These are phyloP conservation scores for Saitozyma podzolica DNA, from an alignment of 768 basidiomycete species.

Conservation along the genomic window DNA sequence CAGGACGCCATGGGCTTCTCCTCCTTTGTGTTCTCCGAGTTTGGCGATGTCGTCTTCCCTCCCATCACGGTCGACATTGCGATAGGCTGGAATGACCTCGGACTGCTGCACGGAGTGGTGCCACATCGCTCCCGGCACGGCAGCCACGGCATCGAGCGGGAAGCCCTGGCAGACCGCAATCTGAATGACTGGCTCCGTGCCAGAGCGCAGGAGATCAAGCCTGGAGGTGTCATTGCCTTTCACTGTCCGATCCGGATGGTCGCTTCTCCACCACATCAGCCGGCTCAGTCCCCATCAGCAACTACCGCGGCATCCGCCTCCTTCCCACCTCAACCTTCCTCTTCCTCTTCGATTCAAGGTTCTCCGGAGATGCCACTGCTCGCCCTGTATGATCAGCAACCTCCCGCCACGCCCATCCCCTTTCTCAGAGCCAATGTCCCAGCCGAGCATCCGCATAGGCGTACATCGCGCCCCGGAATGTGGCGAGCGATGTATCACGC, in stretches of 20 bases:
- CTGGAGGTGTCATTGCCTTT: slow-evolving; percentile 23
- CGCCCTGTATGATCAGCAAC: neutral
- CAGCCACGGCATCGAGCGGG: slow-evolving; percentile 17
- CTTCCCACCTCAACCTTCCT: neutral
- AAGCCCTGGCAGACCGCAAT: slow-evolving; percentile 19
- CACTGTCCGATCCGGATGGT: slow-evolving; percentile 16
- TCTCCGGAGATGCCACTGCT: slow-evolving; percentile 1
- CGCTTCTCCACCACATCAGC: neutral
- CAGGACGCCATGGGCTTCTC: slow-evolving; percentile 14
- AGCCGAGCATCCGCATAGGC: neutral
- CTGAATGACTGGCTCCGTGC: slow-evolving; percentile 24
- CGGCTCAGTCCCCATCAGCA: neutral
- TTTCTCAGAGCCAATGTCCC: neutral
- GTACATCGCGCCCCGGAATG: slow-evolving; percentile 12
- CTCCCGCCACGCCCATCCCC: slow-evolving; percentile 12
- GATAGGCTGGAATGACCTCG: slow-evolving; percentile 19
- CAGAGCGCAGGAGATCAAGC: slow-evolving; percentile 21
- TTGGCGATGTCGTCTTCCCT: slow-evolving; percentile 18
- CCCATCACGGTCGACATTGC: slow-evolving; percentile 24
- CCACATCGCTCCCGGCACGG: slow-evolving; percentile 4
- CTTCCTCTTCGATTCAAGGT: neutral
- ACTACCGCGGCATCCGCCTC: neutral
- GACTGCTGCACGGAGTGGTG: slow-evolving; percentile 13
- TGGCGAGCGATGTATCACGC: slow-evolving; percentile 32
- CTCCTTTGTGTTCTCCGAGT: slow-evolving; percentile 22